Percentiles rank a stretch among this genome's conserved stretches.
Conservation (phyloP, 2,329 filamentous ascomycete species). For the Fusarium dimerum region DNA sequence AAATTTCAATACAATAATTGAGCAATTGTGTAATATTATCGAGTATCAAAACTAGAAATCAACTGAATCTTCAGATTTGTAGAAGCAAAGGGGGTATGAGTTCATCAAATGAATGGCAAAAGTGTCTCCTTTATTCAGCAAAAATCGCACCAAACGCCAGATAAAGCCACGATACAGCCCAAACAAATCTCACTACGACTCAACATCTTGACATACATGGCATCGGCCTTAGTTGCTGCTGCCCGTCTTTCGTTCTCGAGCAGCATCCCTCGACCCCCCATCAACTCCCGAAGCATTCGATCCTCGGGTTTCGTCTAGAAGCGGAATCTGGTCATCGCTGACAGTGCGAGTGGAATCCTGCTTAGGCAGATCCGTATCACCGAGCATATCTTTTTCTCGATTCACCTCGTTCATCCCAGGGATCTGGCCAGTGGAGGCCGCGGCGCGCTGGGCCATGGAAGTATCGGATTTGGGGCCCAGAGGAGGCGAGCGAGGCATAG, state of each 20-base stretch:
- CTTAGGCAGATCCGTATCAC: conserved; percentile 14
- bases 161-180: background rate
- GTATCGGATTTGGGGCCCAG: conserved; percentile 33
- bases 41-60: too few relatives aligned
- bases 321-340: conserved; percentile 57
- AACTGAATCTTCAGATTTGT: background rate
- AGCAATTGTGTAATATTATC: too few relatives aligned
- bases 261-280: conserved; percentile 44
- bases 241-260: conserved; percentile 48
- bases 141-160: background rate
- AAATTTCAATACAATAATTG: too few relatives aligned
- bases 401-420: conserved; percentile 17
- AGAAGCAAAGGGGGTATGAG: background rate
- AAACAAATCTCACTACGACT: background rate
- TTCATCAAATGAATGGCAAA: background rate
- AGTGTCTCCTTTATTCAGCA: background rate
- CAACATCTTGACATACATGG: too few relatives aligned
- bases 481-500: conserved; percentile 38
- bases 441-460: conserved; percentile 12
- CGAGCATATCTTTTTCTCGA: conserved; percentile 18
- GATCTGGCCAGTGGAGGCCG: conserved; percentile 15
- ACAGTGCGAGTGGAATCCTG: conserved; percentile 23
- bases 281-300: conserved; percentile 45
- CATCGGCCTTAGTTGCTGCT: background rate
- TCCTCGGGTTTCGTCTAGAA: conserved; percentile 49